A percentile compares a stretch with the other conserved stretches of the same genome.
Evolutionary conservation across 768 basidiomycete genomes (phyloP).

Genomic region (Collybia nuda): DNA sequence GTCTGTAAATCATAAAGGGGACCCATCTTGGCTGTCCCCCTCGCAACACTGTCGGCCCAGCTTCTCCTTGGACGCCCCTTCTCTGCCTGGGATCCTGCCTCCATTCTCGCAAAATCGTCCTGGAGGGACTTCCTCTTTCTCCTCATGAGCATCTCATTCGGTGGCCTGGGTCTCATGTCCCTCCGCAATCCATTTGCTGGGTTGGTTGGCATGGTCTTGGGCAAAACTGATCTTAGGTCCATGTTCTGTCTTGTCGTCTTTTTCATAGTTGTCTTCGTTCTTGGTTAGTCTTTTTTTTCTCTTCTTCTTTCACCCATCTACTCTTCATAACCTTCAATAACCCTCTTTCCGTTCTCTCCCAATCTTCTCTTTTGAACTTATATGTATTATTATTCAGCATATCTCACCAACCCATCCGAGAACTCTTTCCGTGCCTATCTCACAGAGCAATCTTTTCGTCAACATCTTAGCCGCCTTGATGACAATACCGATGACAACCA

Average conservation of each 20-base stretch:
- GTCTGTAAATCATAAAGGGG: slow-evolving; percentile 6
- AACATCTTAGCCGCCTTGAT: slow-evolving; percentile 86
- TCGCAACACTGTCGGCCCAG: slow-evolving; percentile 42
- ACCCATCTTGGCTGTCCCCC: slow-evolving; percentile 24
- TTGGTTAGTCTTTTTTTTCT: slow-evolving; percentile 51
- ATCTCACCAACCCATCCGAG: slow-evolving; percentile 93
- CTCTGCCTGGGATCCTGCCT: slow-evolving; percentile 34
- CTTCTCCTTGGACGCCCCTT: slow-evolving; percentile 25
- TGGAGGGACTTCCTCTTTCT: slow-evolving; percentile 50
- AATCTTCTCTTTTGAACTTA: slow-evolving; percentile 3
- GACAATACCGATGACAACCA: slow-evolving; percentile 57
- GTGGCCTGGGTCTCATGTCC: slow-evolving; percentile 60
- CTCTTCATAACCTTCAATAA: too few species aligned
- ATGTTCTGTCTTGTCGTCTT: slow-evolving; percentile 71
- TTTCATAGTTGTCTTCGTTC: slow-evolving; percentile 64
- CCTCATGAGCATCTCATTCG: slow-evolving; percentile 67
- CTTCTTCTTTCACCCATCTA: too few species aligned
- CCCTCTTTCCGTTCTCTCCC: background rate
- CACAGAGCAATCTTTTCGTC: slow-evolving; percentile 96
- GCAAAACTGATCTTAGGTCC: slow-evolving; percentile 66
- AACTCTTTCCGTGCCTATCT: slow-evolving; percentile 92
- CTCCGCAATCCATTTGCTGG: slow-evolving; percentile 54
- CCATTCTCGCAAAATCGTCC: slow-evolving; percentile 29
- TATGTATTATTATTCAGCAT: slow-evolving; percentile 51
- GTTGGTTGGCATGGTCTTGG: slow-evolving; percentile 47